Conservation (phyloP, 768 basidiomycete species). For the Kwoniella sp. region DNA sequence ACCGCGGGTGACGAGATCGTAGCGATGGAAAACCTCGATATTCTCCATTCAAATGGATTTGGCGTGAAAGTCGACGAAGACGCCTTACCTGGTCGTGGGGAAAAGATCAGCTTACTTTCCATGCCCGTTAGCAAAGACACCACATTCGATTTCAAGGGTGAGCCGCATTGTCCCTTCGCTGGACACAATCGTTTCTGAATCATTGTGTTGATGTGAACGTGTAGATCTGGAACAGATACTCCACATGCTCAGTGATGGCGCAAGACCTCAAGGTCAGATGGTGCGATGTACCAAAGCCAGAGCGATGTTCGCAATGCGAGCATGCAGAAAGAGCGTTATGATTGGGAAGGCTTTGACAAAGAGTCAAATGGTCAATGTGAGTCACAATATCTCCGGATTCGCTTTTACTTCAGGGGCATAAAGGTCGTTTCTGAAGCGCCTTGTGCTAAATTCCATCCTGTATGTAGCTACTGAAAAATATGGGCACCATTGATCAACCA, state of each 20-base stretch:
- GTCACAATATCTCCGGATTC: constrained; percentile 4
- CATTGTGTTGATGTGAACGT: background rate
- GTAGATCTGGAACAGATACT: constrained; percentile 91
- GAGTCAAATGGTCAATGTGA: constrained; percentile 69
- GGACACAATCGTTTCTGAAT: background rate
- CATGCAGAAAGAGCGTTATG: constrained; percentile 96
- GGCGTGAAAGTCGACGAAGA: constrained; percentile 69
- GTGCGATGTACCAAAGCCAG: constrained; percentile 90
- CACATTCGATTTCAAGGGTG: constrained; percentile 84
- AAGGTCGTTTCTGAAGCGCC: background rate
- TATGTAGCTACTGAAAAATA: constrained; percentile 50
- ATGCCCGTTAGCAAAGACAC: constrained; percentile 92
- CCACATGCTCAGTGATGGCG: constrained; percentile 71
- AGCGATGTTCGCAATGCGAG: constrained; percentile 94
- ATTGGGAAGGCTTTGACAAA: constrained; percentile 79
- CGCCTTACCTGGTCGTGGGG: constrained; percentile 56
- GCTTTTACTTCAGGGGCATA: background rate
- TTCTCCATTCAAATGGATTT: constrained; percentile 84
- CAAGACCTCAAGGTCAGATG: constrained; percentile 71
- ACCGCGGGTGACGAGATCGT: constrained; percentile 87
- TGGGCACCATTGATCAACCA: constrained; percentile 59
- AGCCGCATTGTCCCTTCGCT: constrained; percentile 10
- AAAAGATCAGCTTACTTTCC: constrained; percentile 67
- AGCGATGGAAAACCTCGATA: constrained; percentile 81
- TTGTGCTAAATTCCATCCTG: too few relatives aligned